Percentiles rank a stretch among this genome's conserved stretches.
phyloP scores from a whole-genome alignment of 2,329 filamentous ascomycete species.

The Byssothecium circinans region DNA sequence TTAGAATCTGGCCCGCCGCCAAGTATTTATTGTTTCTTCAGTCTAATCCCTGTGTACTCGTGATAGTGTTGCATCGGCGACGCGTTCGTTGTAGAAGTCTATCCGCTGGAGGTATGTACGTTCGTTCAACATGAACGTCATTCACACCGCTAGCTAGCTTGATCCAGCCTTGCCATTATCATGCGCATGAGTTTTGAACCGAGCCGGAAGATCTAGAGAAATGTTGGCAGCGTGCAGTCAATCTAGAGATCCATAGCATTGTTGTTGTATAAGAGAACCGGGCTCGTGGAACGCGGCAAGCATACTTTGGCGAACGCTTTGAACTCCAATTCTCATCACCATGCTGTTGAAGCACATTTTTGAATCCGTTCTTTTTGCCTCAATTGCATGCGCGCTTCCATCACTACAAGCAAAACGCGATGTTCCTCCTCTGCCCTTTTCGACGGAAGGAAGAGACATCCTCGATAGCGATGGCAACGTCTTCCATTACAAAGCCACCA shows the following conservation, averaged over 20 bases:
- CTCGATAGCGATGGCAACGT: conserved; percentile 38
- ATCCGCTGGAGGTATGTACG: background rate
- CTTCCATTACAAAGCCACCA: conserved; percentile 56
- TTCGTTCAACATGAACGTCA: background rate
- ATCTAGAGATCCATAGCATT: background rate
- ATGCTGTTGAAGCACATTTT: conserved; percentile 19
- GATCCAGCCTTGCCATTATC: too few relatives aligned
- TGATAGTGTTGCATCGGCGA: background rate
- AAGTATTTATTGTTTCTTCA: background rate
- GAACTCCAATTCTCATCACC: background rate
- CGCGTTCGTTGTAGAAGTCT: background rate
- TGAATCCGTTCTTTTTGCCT: conserved; percentile 15
- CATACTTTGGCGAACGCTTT: background rate
- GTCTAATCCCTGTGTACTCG: background rate
- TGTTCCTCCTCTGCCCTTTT: conserved; percentile 29
- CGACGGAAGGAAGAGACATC: conserved; percentile 36
- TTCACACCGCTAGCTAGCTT: background rate
- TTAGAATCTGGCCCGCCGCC: background rate
- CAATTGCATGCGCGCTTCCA: conserved; percentile 18
- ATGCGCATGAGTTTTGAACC: too few relatives aligned
- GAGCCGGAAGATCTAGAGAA: conserved; percentile 2
- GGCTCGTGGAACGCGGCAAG: background rate
- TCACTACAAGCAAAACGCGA: conserved; percentile 16
- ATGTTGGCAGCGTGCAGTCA: background rate
- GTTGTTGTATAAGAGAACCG: conserved; percentile 11